Evolutionary conservation across 768 basidiomycete species (phyloP), one percentile per base, ranked within the genome.

Genomic region (Austroboletus eburneus): DNA sequence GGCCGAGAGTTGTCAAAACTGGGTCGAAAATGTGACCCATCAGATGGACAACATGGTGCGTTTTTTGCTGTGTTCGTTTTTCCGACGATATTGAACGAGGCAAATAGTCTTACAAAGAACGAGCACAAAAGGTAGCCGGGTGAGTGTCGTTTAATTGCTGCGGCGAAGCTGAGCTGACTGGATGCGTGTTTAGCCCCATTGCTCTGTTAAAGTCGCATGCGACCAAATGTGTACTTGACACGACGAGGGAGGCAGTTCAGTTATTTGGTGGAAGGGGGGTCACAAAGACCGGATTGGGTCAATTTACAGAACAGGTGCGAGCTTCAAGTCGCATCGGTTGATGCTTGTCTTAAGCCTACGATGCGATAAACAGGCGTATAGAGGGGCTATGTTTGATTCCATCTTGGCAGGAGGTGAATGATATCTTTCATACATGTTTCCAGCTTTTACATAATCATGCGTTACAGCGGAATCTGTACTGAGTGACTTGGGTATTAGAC

Each of bases 201-300:
- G 79, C 67, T 21, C 67, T 83, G 58, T 60, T 82, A 55, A 82
- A 83, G 69, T 75, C 76, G 72, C 72, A 76, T 49, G 61, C 67
- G 17, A 83, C 79, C n/a, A 68, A 72, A 24, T 69, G 69, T 18
- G 77, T 75, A 3, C 77, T 77, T 39, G 76, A 79, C 44, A 78
- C 79, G 16, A 74, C 78, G 3, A 67, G 69, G 40, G 79, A 81
- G 45, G 89, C 91, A 16, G 87, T 91, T 3, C 85, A 87, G 68
- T 79, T 93, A 50, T 92, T 91, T 54, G 90, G 90, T 57, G 91
- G 91, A 16, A 80, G 91, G 44, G 91, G 87, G 21, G 79, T 94
- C 41, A 93, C 91, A 3, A 78, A 79, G 62, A 81, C 80, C 2
- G 89, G 90, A 16, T 89, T 91, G 86, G 89, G 89, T 32, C 72